Evolutionary conservation across 1,139 yeast genomes (phyloP), one percentile per base, ranked within the genome.

Genomic region (Eremothecium gossypii): DNA sequence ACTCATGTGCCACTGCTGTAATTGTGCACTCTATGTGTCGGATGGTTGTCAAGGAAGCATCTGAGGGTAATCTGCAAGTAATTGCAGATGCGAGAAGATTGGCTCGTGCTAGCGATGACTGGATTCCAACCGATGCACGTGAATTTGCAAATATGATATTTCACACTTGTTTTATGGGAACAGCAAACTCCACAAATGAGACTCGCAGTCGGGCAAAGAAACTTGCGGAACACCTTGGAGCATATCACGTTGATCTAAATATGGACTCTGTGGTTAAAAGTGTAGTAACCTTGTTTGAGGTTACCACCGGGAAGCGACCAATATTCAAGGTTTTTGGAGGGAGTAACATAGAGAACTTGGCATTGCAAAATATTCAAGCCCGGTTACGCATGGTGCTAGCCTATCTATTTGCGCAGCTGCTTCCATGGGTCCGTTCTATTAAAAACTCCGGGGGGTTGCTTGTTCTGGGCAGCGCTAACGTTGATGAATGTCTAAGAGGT

Each of bases 401-500:
- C 23, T 91, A 91, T 58, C 64, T 91, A 38, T 87, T 91, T 71
- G 97, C 99, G 0, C 96, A 91, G 57, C 68, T 91, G 41, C 69
- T 91, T 44, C 98, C 99, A 5, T 91, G 98, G 97, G 84, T 87
- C 11, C 73, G 97, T 51, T 77, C 79, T 6, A 66, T 73, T 38
- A 69, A 71, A 29, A 70, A 74, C 39, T 49, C 60, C 1, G 73
- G 79, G 11, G 96, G 97, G 0, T 66, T 91, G 40, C 69, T 91
- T 35, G 99, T 91, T 7, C 70, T 91, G 43, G 98, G 98, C 1
- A 81, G 94, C 59, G 96, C 98, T 7, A 91, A 91, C 60, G 98
- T 91, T n/a, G 99, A 91, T 62, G 99, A 91, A 61, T 86, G 95
- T 54, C 68, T 91, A 48, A 72, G 99, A 49, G 99, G 99, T 0